phyloP scores from a whole-genome alignment of 2,329 filamentous ascomycete genomes.

The Colletotrichum camelliae region DNA sequence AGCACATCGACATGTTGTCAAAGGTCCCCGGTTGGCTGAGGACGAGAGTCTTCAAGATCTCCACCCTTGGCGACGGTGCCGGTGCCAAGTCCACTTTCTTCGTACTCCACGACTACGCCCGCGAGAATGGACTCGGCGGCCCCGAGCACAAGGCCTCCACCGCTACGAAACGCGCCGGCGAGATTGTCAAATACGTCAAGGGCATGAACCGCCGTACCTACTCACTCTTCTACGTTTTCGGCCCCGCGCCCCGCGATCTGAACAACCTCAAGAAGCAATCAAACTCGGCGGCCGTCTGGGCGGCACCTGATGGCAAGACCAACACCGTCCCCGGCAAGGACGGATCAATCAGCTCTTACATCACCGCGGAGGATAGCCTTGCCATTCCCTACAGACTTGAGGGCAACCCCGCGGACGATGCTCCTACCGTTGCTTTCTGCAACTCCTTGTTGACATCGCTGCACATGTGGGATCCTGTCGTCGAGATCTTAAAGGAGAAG shows the following conservation, averaged over 20 bases:
- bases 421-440: constrained; percentile 76
- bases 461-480: constrained; percentile 81
- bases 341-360: constrained; percentile 69
- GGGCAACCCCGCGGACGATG: constrained; percentile 68
- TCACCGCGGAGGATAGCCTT: constrained; percentile 73
- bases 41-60: constrained; percentile 73
- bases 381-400: constrained; percentile 77
- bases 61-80: constrained; percentile 60
- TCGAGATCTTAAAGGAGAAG: constrained; percentile 63
- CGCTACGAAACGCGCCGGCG: constrained; percentile 64
- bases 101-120: constrained; percentile 75
- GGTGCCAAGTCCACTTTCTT: constrained; percentile 56
- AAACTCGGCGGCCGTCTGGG: constrained; percentile 52
- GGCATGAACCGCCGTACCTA: constrained; percentile 66
- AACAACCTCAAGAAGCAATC: constrained; percentile 57
- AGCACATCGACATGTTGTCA: constrained; percentile 74
- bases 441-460: constrained; percentile 83
- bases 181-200: constrained; percentile 66
- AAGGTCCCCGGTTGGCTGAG: constrained; percentile 82
- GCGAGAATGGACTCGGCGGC: constrained; percentile 69
- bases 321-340: constrained; percentile 53
- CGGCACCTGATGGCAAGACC: constrained; percentile 59
- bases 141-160: constrained; percentile 68
- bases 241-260: constrained; percentile 74
- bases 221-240: constrained; percentile 80